phyloP scores from a whole-genome alignment of 1,284 basidiomycete species.

The Paramarasmius palmivorus region DNA sequence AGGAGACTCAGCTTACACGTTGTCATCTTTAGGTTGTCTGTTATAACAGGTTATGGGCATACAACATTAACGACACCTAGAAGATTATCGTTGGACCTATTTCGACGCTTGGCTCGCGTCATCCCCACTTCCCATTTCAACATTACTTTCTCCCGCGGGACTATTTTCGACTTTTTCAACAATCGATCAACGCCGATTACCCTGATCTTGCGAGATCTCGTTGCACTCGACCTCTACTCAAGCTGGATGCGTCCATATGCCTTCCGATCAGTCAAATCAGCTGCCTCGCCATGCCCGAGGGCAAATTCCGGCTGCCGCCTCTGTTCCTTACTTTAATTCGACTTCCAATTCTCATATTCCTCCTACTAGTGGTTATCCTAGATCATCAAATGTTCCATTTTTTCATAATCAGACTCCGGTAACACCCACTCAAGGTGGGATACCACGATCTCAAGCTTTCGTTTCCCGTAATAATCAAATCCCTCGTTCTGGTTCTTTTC shows the following conservation, averaged over 20 bases:
- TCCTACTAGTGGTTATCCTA: too few species aligned
- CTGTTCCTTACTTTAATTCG: neutral
- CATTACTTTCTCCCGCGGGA: neutral
- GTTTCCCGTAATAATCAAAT: too few species aligned
- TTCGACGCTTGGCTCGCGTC: neutral
- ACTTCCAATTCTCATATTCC: neutral
- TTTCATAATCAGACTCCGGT: neutral
- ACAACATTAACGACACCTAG: neutral
- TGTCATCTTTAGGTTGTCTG: too few species aligned
- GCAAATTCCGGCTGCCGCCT: neutral
- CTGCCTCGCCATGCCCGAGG: neutral
- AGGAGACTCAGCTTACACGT: too few species aligned
- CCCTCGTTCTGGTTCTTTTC: too few species aligned
- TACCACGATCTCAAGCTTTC: too few species aligned
- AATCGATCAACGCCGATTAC: neutral
- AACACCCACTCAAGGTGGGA: too few species aligned
- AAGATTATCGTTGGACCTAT: neutral
- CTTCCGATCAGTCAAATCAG: neutral
- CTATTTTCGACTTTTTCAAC: neutral
- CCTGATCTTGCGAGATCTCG: too few species aligned
- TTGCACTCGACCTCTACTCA: neutral
- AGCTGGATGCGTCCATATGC: neutral
- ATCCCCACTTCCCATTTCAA: neutral
- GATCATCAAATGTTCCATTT: neutral
- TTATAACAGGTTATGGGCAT: slow-evolving; percentile 1